These are phyloP conservation scores for Calonectria pauciramosa DNA, from an alignment of 2,329 filamentous ascomycete genomes.

Conservation along the genomic window DNA sequence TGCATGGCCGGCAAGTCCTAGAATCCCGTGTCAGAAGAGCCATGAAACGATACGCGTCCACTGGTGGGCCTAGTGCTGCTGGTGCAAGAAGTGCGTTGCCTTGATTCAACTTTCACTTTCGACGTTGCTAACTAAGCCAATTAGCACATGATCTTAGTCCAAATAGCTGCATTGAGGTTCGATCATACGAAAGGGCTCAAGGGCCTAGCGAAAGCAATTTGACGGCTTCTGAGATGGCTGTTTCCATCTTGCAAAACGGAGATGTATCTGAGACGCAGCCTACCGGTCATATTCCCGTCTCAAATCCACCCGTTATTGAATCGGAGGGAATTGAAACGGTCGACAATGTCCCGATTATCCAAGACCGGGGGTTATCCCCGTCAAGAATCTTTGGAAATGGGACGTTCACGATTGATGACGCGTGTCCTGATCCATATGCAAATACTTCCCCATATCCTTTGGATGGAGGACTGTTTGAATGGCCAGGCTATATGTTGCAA, in stretches of 20 bases:
- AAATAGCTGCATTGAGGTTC: background rate
- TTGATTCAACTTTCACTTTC: background rate
- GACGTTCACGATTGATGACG: background rate
- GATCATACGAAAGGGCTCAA: background rate
- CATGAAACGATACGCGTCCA: background rate
- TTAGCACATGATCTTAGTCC: background rate
- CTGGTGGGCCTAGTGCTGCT: background rate
- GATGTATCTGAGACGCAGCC: background rate
- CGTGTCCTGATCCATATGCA: background rate
- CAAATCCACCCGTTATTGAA: background rate
- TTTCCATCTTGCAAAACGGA: background rate
- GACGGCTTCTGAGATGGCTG: too few species aligned
- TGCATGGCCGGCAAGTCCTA: background rate
- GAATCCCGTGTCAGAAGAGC: background rate
- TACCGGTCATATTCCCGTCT: background rate
- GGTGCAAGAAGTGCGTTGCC: background rate
- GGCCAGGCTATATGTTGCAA: background rate
- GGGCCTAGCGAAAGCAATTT: background rate
- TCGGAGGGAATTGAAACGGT: background rate
- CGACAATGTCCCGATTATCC: background rate
- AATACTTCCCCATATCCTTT: rapidly evolving
- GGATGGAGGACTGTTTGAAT: background rate
- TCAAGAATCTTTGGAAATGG: background rate
- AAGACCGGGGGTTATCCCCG: rapidly evolving
- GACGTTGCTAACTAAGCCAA: background rate